Evolutionary conservation across 2,329 filamentous ascomycete genomes (phyloP).

Genomic region (Chaetomiaceae sp.): DNA sequence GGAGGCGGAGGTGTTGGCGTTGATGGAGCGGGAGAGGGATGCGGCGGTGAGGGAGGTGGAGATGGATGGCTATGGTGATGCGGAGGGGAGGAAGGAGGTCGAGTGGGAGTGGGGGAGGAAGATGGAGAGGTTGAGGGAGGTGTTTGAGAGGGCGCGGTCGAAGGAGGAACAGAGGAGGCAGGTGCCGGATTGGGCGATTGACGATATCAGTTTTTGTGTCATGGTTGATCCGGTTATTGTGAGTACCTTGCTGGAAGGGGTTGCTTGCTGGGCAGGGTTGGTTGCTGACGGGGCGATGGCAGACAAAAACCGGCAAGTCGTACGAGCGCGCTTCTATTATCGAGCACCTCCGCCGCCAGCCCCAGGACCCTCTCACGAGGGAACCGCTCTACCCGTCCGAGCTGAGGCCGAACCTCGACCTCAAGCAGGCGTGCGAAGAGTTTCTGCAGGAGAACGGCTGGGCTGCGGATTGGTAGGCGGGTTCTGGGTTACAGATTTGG

Average conservation of each 20-base stretch:
- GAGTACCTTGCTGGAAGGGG: slow-evolving; percentile 24
- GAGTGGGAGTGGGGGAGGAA: slow-evolving; percentile 45
- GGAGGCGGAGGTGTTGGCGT: slow-evolving; percentile 53
- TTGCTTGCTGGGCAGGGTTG: no score
- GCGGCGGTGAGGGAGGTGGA: slow-evolving; percentile 35
- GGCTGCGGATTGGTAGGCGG: slow-evolving; percentile 76
- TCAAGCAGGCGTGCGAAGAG: slow-evolving; percentile 78
- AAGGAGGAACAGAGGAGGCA: slow-evolving; percentile 46
- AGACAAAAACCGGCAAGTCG: slow-evolving; percentile 81
- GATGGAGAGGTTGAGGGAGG: slow-evolving; percentile 39
- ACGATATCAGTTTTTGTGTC: slow-evolving; percentile 69
- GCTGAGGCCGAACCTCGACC: slow-evolving; percentile 72
- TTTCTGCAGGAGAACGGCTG: slow-evolving; percentile 85
- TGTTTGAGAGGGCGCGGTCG: slow-evolving; percentile 50
- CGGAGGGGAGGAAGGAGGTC: slow-evolving; percentile 40
- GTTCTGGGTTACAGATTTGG: neutral
- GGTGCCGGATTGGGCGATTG: slow-evolving; percentile 72
- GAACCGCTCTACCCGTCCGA: slow-evolving; percentile 66
- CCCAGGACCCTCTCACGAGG: slow-evolving; percentile 78
- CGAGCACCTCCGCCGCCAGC: slow-evolving; percentile 73
- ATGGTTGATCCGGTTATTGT: slow-evolving; percentile 67
- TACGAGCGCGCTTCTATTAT: slow-evolving; percentile 84
- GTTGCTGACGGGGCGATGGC: slow-evolving; percentile 11
- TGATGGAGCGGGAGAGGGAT: slow-evolving; percentile 47
- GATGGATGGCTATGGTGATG: slow-evolving; percentile 44